These are phyloP conservation scores for Lactarius indigo DNA, from an alignment of 768 basidiomycete species.

Conservation along the genomic window DNA sequence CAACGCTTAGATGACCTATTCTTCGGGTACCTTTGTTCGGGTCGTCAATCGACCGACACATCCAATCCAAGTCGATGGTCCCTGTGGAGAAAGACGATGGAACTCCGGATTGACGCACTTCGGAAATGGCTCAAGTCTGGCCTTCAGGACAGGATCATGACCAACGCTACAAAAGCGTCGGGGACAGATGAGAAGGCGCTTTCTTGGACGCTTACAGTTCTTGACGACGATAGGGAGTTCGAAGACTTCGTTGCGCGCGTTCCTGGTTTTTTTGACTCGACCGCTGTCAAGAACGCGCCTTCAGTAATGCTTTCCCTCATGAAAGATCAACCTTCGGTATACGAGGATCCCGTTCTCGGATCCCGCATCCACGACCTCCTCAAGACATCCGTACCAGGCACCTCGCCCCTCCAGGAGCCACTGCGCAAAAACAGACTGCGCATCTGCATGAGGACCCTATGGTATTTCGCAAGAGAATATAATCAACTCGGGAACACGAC, in stretches of 20 bases:
- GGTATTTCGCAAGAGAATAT: slow-evolving; percentile 11
- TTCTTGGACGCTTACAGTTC: slow-evolving; percentile 7
- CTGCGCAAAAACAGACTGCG: slow-evolving; percentile 1
- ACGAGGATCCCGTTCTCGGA: slow-evolving; percentile 4
- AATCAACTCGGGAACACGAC: not conserved
- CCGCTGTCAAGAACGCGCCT: not conserved
- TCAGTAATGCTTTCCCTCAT: not conserved
- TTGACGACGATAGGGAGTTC: slow-evolving; percentile 1
- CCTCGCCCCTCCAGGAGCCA: not conserved
- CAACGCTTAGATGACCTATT: not conserved
- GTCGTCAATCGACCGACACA: not conserved
- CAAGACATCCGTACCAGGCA: not conserved
- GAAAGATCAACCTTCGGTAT: not conserved
- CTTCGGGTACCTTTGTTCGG: not conserved
- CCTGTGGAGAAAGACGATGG: not conserved
- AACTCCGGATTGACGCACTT: not conserved
- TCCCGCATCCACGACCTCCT: slow-evolving; percentile 7
- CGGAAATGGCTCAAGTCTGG: slow-evolving; percentile 5
- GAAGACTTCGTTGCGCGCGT: slow-evolving; percentile 10
- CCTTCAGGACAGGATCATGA: not conserved
- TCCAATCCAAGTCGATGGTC: not conserved
- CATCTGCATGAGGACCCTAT: slow-evolving; percentile 6
- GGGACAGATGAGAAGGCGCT: not conserved
- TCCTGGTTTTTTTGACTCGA: slow-evolving; percentile 1
- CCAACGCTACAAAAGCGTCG: not conserved